Percentiles rank a stretch among this genome's conserved stretches.
Evolutionary conservation across 2,329 filamentous ascomycete genomes (phyloP).

Genomic region (Ceratocystis papillata): DNA sequence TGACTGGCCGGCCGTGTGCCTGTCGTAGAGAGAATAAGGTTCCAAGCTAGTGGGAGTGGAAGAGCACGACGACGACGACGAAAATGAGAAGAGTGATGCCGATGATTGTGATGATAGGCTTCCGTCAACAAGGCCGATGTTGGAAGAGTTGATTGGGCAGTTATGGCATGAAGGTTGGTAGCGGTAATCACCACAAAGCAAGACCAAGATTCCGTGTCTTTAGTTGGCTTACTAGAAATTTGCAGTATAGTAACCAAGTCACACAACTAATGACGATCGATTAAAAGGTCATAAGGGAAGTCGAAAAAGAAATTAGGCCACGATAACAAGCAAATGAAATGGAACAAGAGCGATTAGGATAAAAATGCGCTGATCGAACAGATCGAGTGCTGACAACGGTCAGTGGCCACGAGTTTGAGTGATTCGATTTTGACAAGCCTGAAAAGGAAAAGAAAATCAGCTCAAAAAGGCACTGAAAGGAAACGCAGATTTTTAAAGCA

Average conservation of each 20-base stretch:
- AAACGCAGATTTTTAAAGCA: too few species aligned
- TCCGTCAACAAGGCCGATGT: too few species aligned
- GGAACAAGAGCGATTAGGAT: slow-evolving; percentile 3
- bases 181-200: neutral
- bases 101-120: neutral
- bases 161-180: neutral
- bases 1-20: slow-evolving; percentile 7
- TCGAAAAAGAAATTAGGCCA: neutral
- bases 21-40: slow-evolving; percentile 8
- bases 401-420: neutral
- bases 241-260: neutral
- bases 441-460: neutral
- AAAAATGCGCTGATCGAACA: neutral
- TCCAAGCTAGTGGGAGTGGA: slow-evolving; percentile 8
- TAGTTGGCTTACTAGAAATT: too few species aligned
- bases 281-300: neutral
- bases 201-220: too few species aligned
- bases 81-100: neutral
- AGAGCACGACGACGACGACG: neutral
- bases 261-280: neutral
- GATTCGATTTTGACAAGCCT: slow-evolving; percentile 1
- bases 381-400: neutral
- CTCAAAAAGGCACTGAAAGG: neutral
- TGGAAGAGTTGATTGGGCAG: neutral
- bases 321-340: neutral